Evolutionary conservation across 2,329 filamentous ascomycete species (phyloP), one percentile per base, ranked within the genome.

Genomic region (Arachnomyces sp.): DNA sequence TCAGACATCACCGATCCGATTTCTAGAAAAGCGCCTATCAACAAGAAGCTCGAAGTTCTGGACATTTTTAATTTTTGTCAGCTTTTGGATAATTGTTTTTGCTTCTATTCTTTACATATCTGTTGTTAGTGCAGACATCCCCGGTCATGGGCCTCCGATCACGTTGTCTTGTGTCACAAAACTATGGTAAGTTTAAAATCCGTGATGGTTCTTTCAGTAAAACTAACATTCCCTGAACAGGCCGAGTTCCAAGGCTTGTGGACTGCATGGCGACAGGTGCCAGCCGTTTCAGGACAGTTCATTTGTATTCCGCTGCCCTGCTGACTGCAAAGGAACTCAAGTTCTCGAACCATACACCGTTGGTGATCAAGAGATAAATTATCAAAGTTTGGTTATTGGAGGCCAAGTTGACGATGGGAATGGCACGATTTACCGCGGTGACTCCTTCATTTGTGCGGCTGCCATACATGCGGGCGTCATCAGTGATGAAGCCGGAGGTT

Each of bases 391-490:
- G 3, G 72, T 79, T 1, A 61, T 80, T 29, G 76, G 76, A 17
- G 76, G 76, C 1, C 67, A 68, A 2, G 56, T 61, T 17, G 59
- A 65, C 15, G 54, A 62, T 15, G 57, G 61, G 4, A 56, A 62
- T 3, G 62, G 65, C 40, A 65, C 69, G 2, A 61, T 71, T 40
- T 80, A 80, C 51, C 72, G 77, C 11, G 73, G 71, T 13, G 77
- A 80, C 52, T 78, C 75, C 2, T 78, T 75, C 54, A 74, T 80
- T 43, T 80, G 77, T 49, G 70, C 68, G 12, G 71, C 75, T 3
- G 77, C 76, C 31, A 68, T 80, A 14, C 77, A 80, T 54, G 72
- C 76, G 14, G 77, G 76, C 18, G 66, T 78, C 49, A 69, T 78
- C 48, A 67, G 60, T 38, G 66, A 78, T 47, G 54, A 60, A 2